Conservation (phyloP, 2,329 filamentous ascomycete species). For the Calonectria leucothoes region DNA sequence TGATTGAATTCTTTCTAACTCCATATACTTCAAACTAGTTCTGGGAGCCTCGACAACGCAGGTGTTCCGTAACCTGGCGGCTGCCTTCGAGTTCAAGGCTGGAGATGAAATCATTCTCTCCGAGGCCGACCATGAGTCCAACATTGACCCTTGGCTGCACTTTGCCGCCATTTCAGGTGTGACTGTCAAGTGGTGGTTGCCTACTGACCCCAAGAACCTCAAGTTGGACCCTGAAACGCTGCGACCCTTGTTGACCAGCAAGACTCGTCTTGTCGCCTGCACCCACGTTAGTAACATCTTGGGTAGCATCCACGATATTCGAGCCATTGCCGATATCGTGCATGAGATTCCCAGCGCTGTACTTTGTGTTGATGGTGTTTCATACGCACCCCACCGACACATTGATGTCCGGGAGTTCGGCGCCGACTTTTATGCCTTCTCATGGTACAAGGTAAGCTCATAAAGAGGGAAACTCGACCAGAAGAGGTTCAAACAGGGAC, state of each 20-base stretch:
- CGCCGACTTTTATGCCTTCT: not conserved
- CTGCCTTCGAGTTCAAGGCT: conserved; percentile 61
- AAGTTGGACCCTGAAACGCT: not conserved
- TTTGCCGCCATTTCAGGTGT: conserved; percentile 72
- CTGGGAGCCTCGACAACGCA: conserved; percentile 82
- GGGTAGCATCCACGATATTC: conserved; percentile 75
- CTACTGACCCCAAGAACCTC: not conserved
- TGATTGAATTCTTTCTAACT: not conserved
- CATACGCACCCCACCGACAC: not conserved
- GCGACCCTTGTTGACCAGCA: conserved; percentile 58
- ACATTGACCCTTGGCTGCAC: conserved; percentile 79
- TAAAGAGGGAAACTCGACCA: not conserved
- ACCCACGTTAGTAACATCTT: conserved; percentile 82
- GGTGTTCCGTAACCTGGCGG: conserved; percentile 77
- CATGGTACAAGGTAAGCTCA: not conserved
- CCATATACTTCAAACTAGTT: conserved; percentile 19
- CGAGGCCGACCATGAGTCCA: conserved; percentile 81
- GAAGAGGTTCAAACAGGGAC: not conserved
- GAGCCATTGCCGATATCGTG: conserved; percentile 64
- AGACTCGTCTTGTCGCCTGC: conserved; percentile 77
- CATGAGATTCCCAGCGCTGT: conserved; percentile 48
- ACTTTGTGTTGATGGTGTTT: not conserved
- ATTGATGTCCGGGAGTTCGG: not conserved
- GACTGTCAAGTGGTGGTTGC: conserved; percentile 77
- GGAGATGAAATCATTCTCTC: conserved; percentile 79